phyloP scores from a whole-genome alignment of 805 yeast species.

The Osmozyma mogii region DNA sequence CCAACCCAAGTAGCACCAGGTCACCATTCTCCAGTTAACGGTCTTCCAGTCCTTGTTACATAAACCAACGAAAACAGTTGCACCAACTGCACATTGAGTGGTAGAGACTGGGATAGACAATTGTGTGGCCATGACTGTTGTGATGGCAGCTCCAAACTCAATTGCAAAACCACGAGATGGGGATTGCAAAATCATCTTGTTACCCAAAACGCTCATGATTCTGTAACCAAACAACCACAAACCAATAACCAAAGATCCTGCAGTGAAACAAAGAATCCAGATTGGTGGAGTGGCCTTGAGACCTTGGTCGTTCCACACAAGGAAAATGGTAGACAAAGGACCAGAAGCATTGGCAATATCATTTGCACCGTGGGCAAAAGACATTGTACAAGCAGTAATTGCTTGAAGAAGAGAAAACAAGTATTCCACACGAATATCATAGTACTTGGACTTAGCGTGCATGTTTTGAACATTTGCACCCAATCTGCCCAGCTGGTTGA shows the following conservation, averaged over 20 bases:
- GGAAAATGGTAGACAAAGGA: slow-evolving; percentile 60
- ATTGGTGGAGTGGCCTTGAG: slow-evolving; percentile 55
- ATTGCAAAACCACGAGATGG: slow-evolving; percentile 73
- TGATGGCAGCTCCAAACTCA: slow-evolving; percentile 72
- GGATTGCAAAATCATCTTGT: slow-evolving; percentile 65
- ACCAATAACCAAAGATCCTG: slow-evolving; percentile 59
- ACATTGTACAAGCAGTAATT: slow-evolving; percentile 70
- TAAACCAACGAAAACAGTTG: slow-evolving; percentile 67
- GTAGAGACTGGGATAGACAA: slow-evolving; percentile 67
- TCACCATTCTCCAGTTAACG: slow-evolving; percentile 72
- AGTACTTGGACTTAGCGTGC: slow-evolving; percentile 54
- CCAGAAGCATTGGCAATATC: slow-evolving; percentile 76
- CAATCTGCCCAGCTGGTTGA: slow-evolving; percentile 28
- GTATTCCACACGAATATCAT: slow-evolving; percentile 64
- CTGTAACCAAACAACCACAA: slow-evolving; percentile 65
- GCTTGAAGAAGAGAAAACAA: slow-evolving; percentile 62
- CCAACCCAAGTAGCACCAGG: slow-evolving; percentile 70
- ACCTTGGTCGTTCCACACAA: slow-evolving; percentile 49
- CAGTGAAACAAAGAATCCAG: slow-evolving; percentile 67
- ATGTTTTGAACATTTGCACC: slow-evolving; percentile 40
- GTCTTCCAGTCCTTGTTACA: slow-evolving; percentile 57
- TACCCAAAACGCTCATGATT: slow-evolving; percentile 65
- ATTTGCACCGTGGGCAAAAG: slow-evolving; percentile 77
- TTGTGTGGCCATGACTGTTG: slow-evolving; percentile 70
- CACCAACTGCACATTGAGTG: slow-evolving; percentile 74